These are phyloP conservation scores for Colletotrichum noveboracense DNA, from an alignment of 2,329 filamentous ascomycete species.

Conservation along the genomic window DNA sequence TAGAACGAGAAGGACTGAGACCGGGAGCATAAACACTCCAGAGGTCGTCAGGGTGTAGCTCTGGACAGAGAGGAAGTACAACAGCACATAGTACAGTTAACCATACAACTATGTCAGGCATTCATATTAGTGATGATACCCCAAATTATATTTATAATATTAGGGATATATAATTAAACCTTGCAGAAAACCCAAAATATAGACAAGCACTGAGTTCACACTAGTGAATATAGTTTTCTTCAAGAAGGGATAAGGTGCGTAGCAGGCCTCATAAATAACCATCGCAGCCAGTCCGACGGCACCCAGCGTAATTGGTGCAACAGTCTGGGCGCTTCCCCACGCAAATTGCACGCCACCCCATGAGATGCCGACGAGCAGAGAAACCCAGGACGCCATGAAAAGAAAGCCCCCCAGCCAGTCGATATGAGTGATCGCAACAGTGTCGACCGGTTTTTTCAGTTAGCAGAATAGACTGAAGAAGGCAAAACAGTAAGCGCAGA, in stretches of 20 bases:
- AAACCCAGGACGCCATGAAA: background rate
- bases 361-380: background rate
- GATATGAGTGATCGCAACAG: background rate
- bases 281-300: background rate
- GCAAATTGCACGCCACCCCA: background rate
- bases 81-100: slow-evolving; percentile 18
- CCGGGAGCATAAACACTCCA: slow-evolving; percentile 24
- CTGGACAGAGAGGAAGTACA: slow-evolving; percentile 26
- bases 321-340: background rate
- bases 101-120: slow-evolving; percentile 7
- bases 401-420: background rate
- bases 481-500: slow-evolving; percentile 34
- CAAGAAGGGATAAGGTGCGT: background rate
- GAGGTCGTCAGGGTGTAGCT: slow-evolving; percentile 16
- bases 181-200: background rate
- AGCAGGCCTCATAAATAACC: background rate
- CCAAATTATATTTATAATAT: background rate
- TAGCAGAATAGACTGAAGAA: slow-evolving; percentile 27
- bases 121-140: too few relatives aligned
- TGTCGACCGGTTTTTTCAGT: background rate
- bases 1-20: slow-evolving; percentile 18
- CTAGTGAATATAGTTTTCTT: background rate
- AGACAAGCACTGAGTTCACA: background rate
- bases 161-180: background rate
- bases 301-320: background rate